A percentile compares a stretch with the other conserved stretches of the same genome.
These are phyloP conservation scores for Aspergillus novofumigatus DNA, from an alignment of 2,329 filamentous ascomycete species.

Conservation along the genomic window DNA sequence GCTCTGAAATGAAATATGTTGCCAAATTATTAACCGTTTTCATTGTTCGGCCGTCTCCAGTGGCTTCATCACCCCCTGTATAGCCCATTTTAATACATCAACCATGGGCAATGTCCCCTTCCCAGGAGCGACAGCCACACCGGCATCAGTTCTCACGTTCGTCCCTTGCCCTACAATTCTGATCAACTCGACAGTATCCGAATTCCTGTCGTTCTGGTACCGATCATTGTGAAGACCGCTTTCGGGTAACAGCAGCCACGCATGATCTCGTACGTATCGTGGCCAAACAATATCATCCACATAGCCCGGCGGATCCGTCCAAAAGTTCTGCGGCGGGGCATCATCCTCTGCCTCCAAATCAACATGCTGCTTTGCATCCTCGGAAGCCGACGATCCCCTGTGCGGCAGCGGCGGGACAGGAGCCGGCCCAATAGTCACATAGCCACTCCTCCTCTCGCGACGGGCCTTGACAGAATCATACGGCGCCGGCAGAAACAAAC, in stretches of 20 bases:
- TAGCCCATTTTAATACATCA: slow-evolving; percentile 64
- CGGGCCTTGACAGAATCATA: slow-evolving; percentile 46
- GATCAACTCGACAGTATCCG: slow-evolving; percentile 23
- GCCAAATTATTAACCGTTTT: background rate
- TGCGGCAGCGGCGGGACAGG: slow-evolving; percentile 19
- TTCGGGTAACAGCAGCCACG: slow-evolving; percentile 69
- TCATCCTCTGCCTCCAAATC: slow-evolving; percentile 30
- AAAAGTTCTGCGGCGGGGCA: slow-evolving; percentile 68
- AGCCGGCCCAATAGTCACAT: slow-evolving; percentile 44
- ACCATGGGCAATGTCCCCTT: slow-evolving; percentile 57
- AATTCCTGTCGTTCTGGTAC: background rate
- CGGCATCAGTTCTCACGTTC: slow-evolving; percentile 44
- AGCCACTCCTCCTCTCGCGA: slow-evolving; percentile 41
- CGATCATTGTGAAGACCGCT: slow-evolving; percentile 41
- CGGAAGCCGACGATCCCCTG: background rate
- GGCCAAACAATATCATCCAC: slow-evolving; percentile 96
- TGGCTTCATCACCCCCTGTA: slow-evolving; percentile 54
- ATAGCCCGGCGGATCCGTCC: slow-evolving; percentile 90
- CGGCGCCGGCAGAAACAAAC: slow-evolving; percentile 71
- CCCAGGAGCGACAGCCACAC: slow-evolving; percentile 45
- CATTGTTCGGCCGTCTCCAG: slow-evolving; percentile 7
- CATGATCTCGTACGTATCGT: slow-evolving; percentile 78
- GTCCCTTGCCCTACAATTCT: slow-evolving; percentile 30
- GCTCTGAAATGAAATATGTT: background rate
- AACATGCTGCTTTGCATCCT: slow-evolving; percentile 8